These are phyloP conservation scores for Rossbeevera mucosa DNA, from an alignment of 768 basidiomycete genomes.

Conservation along the genomic window DNA sequence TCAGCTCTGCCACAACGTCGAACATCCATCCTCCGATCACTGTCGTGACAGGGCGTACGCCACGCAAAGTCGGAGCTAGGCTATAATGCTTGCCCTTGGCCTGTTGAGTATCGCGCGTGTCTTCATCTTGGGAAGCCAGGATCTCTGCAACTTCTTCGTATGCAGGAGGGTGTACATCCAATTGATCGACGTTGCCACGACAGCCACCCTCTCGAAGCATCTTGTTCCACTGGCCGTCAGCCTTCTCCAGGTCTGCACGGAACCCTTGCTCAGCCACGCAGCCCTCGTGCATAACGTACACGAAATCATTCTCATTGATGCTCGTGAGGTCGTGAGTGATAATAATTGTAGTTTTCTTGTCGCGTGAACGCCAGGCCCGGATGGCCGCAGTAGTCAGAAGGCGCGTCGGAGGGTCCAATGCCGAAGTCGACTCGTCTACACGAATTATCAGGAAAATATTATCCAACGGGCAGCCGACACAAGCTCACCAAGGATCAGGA, in stretches of 20 bases:
- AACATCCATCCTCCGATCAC: constrained; percentile 78
- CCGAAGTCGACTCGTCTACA: constrained; percentile 75
- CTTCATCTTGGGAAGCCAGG: constrained; percentile 43
- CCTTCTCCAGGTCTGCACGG: constrained; percentile 67
- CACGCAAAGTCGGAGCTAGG: constrained; percentile 30
- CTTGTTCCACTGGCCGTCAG: constrained; percentile 60
- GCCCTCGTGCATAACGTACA: constrained; percentile 87
- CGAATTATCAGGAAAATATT: background rate
- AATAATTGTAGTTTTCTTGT: constrained; percentile 50
- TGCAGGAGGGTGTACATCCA: constrained; percentile 24
- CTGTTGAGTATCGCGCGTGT: constrained; percentile 25
- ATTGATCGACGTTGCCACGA: constrained; percentile 37
- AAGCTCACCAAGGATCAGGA: constrained; percentile 83
- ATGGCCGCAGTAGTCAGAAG: constrained; percentile 76
- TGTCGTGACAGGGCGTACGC: constrained; percentile 49
- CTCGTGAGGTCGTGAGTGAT: constrained; percentile 95
- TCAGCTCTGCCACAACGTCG: constrained; percentile 68
- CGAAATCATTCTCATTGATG: constrained; percentile 71
- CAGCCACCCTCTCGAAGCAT: constrained; percentile 68
- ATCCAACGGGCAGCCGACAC: background rate
- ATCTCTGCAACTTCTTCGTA: constrained; percentile 43
- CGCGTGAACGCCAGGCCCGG: constrained; percentile 52
- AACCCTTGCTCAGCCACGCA: constrained; percentile 83
- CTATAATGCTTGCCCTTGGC: constrained; percentile 39
- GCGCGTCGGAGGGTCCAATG: constrained; percentile 83